Percentiles rank a stretch among this genome's conserved stretches.
Conservation (phyloP, 345 rosid species). For the Lumnitzera racemosa region DNA sequence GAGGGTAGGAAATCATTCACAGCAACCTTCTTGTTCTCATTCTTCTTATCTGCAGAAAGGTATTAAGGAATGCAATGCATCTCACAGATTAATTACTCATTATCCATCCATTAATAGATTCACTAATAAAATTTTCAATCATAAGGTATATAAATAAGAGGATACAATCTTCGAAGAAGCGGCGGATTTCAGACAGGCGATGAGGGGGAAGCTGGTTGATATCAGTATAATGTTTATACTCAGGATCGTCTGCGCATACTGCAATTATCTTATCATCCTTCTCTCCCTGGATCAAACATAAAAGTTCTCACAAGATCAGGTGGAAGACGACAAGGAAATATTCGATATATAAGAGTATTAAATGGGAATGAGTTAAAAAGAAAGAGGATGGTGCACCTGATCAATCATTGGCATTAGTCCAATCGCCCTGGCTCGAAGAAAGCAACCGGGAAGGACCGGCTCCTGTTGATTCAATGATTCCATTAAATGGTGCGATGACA, state of each 20-base stretch:
- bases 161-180: slow-evolving; percentile 41
- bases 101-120: background rate
- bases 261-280: slow-evolving; percentile 43
- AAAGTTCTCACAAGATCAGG: background rate
- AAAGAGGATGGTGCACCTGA: slow-evolving; percentile 13
- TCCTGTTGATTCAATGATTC: slow-evolving; percentile 15
- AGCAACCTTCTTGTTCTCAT: slow-evolving; percentile 41
- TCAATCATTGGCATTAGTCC: slow-evolving; percentile 49
- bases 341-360: no score
- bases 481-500: background rate
- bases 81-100: background rate
- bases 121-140: background rate
- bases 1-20: slow-evolving; percentile 34
- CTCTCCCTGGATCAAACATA: slow-evolving; percentile 24
- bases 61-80: slow-evolving; percentile 7
- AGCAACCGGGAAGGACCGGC: slow-evolving; percentile 37
- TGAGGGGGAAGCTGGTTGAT: slow-evolving; percentile 37
- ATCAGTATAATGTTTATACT: slow-evolving; percentile 35
- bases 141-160: background rate
- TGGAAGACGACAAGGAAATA: no score
- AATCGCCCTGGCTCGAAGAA: slow-evolving; percentile 35
- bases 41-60: slow-evolving; percentile 25
- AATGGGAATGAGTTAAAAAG: background rate
- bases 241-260: slow-evolving; percentile 43
- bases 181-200: slow-evolving; percentile 39